Percentiles rank a stretch among this genome's conserved stretches.
Evolutionary conservation across 108 stramenopile genomes (phyloP).

Genomic region (Conticribra weissflogii): DNA sequence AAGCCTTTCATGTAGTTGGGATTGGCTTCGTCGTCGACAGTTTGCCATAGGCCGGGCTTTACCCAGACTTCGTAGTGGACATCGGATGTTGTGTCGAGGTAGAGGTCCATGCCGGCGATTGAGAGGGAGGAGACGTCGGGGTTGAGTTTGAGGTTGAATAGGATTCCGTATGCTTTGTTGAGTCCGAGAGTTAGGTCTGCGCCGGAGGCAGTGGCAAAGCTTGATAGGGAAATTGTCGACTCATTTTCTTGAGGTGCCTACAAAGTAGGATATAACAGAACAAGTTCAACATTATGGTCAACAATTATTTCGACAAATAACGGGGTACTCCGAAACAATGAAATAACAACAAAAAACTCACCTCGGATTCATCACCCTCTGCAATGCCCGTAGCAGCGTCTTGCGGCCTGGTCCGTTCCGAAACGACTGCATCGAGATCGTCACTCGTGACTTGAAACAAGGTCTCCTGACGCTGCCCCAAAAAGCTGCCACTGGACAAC

Average conservation of each 20-base stretch:
- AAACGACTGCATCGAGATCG: neutral
- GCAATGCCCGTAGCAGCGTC: too few species aligned
- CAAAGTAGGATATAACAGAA: neutral
- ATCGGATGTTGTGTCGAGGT: conserved; percentile 3
- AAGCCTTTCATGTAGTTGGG: conserved; percentile 10
- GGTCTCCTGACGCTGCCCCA: neutral
- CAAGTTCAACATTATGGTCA: too few species aligned
- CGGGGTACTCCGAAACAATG: too few species aligned
- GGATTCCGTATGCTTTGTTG: conserved; percentile 4
- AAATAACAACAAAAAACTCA: too few species aligned
- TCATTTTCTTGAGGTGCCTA: neutral
- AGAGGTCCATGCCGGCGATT: conserved; percentile 10
- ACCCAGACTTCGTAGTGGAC: conserved; percentile 15
- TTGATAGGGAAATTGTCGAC: neutral
- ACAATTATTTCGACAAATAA: too few species aligned
- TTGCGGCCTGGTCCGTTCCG: neutral
- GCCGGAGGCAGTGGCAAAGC: conserved; percentile 7
- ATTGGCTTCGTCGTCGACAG: neutral
- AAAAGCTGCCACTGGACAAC: conserved; percentile 2
- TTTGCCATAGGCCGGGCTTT: conserved; percentile 14
- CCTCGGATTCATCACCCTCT: too few species aligned
- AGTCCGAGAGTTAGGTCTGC: neutral
- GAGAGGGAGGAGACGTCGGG: neutral
- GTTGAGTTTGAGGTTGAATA: conserved; percentile 2
- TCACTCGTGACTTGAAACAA: conserved; percentile 2